Evolutionary conservation across 176 grass and related monocot genomes (phyloP).

Genomic region (Oryza australiensis): DNA sequence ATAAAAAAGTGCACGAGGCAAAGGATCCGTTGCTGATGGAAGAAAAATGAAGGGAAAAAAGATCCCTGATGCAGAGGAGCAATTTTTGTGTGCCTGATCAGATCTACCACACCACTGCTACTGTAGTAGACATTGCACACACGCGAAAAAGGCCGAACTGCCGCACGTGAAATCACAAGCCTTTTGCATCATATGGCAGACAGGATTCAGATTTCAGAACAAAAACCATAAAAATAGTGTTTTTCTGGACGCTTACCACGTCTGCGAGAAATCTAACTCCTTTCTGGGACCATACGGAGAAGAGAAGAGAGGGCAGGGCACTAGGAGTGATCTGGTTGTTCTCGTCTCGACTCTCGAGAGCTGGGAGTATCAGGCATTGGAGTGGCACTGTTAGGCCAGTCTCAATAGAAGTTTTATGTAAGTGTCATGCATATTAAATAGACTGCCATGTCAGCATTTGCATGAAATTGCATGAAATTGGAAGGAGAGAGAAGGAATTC

Average conservation of each 20-base stretch:
- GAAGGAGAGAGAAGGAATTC: too few species aligned
- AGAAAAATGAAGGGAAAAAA: not conserved
- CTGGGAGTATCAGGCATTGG: not conserved
- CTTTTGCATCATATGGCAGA: slow-evolving; percentile 41
- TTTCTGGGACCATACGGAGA: slow-evolving; percentile 14
- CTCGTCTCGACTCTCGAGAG: not conserved
- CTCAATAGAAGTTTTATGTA: too few species aligned
- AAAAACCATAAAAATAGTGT: slow-evolving; percentile 24
- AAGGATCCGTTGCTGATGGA: not conserved
- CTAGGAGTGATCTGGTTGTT: slow-evolving; percentile 21
- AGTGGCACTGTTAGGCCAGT: too few species aligned
- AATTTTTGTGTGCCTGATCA: not conserved
- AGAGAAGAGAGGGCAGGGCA: not conserved
- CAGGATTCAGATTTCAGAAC: slow-evolving; percentile 21
- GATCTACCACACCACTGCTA: slow-evolving; percentile 21
- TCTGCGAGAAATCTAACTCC: not conserved
- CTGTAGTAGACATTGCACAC: not conserved
- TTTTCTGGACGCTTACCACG: slow-evolving; percentile 8
- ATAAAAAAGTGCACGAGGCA: too few species aligned
- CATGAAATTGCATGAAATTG: too few species aligned
- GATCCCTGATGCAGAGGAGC: not conserved
- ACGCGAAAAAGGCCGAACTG: not conserved
- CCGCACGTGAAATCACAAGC: slow-evolving; percentile 14
- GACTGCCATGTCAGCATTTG: too few species aligned
- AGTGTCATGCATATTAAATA: too few species aligned